These are phyloP conservation scores for Oxytropis ochrocephala DNA, from an alignment of 306 rosid species.

Conservation along the genomic window DNA sequence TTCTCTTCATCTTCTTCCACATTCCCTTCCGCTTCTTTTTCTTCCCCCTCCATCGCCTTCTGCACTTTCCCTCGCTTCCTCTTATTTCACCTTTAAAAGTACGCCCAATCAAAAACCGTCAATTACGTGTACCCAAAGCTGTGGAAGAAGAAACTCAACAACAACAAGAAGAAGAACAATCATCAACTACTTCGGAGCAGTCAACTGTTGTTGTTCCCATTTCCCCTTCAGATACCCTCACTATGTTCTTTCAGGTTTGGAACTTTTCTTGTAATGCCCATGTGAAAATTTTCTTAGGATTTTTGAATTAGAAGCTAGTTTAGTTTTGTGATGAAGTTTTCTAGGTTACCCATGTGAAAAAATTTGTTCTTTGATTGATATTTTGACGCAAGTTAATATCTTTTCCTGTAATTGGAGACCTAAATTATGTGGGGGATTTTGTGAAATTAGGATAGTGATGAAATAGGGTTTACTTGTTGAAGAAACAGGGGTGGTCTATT, in stretches of 20 bases:
- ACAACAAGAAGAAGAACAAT: constrained; percentile 14
- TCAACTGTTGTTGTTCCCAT: constrained; percentile 69
- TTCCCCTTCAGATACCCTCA: constrained; percentile 73
- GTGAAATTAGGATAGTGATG: neutral
- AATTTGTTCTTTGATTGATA: no score
- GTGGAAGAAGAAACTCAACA: constrained; percentile 49
- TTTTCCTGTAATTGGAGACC: no score
- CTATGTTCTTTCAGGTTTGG: constrained; percentile 78
- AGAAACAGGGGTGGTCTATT: neutral
- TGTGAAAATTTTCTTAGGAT: neutral
- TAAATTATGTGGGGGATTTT: neutral
- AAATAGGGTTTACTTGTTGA: neutral
- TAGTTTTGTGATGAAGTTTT: no score
- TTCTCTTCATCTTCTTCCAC: constrained; percentile 6
- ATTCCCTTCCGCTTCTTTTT: neutral
- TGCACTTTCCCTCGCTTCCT: constrained; percentile 25
- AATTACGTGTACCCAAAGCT: constrained; percentile 27
- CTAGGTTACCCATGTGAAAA: no score
- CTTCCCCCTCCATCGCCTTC: constrained; percentile 22
- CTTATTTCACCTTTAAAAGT: constrained; percentile 19
- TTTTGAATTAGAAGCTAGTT: no score
- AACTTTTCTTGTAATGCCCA: neutral
- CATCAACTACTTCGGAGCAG: constrained; percentile 29
- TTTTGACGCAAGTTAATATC: no score
- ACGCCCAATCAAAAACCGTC: constrained; percentile 11